Evolutionary conservation across 805 yeast species (phyloP), one percentile per base, ranked within the genome.

Genomic region (Maudiozyma serrabonitensis): DNA sequence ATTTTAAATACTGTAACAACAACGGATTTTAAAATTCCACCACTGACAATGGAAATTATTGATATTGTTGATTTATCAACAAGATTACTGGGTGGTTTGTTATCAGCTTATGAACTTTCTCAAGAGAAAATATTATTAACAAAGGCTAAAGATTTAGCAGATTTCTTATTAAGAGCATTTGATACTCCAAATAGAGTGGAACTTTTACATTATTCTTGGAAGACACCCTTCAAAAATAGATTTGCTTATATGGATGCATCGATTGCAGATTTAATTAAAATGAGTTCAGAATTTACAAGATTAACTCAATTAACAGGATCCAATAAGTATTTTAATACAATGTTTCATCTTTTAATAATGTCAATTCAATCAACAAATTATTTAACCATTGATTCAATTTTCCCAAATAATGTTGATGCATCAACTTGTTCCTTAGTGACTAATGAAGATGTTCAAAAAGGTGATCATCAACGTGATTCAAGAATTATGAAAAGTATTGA

Each of bases 171-270:
- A 55, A 75, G 77, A 21, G 74, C 82, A 0, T 80, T 78, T 55
- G 84, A 80, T 53, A 78, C 84, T 0, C 82, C 82, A 15, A 78
- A 78, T 54, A 66, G 75, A 42, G 67, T 80, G 66, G 84, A 84
- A 3, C 50, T 75, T 9, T 55, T 75, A 19, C 69, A 66, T 48
- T 78, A 68, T 54, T 63, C 68, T 13, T 76, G 80, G 75, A 60
- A 63, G 26, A 63, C 69, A 4, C 58, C 58, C 18, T 57, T 63
- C 6, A 58, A 58, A 11, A 71, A 70, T 48, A 63, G 71, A 53
- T 67, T 69, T 49, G 70, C 78, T 0, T 63, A 72, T 15, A 62
- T 54, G 48, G 52, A 56, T 23, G 61, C 70, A 1, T 58, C 70
- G 6, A 54, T 74, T 6, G 75, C 82, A 1, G 79, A 75, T 46